These are phyloP conservation scores for Populus pruinosa DNA, from an alignment of 345 rosid species.

Conservation along the genomic window DNA sequence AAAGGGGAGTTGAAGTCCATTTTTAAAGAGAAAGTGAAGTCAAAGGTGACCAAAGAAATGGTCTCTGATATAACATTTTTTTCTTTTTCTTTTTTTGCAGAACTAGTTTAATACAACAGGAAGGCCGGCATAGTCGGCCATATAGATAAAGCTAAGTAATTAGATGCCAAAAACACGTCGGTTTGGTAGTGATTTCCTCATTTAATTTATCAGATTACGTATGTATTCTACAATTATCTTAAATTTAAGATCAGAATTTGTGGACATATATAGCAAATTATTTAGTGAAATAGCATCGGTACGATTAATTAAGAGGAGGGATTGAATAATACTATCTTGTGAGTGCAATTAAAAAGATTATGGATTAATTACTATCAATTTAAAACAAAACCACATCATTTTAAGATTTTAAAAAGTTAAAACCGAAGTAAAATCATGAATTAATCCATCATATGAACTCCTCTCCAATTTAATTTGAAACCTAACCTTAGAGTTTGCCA, in stretches of 20 bases:
- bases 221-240: background rate
- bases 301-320: background rate
- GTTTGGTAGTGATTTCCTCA: constrained; percentile 39
- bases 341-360: too few species aligned
- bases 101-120: constrained; percentile 15
- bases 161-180: constrained; percentile 42
- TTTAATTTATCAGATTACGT: background rate
- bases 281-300: background rate
- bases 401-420: too few species aligned
- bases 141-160: constrained; percentile 25
- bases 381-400: too few species aligned
- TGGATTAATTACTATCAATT: background rate
- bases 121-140: constrained; percentile 63
- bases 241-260: background rate
- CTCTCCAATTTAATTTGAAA: too few species aligned
- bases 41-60: constrained; percentile 27
- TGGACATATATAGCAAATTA: background rate
- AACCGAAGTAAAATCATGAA: too few species aligned
- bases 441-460: too few species aligned
- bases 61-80: background rate
- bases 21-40: constrained; percentile 24
- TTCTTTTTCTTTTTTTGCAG: background rate
- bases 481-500: too few species aligned
- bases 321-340: too few species aligned
- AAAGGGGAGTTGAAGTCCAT: constrained; percentile 11